Percentiles rank a stretch among this genome's conserved stretches.
phyloP scores from a whole-genome alignment of 352 stramenopile species.

The Phytophthora constricta region DNA sequence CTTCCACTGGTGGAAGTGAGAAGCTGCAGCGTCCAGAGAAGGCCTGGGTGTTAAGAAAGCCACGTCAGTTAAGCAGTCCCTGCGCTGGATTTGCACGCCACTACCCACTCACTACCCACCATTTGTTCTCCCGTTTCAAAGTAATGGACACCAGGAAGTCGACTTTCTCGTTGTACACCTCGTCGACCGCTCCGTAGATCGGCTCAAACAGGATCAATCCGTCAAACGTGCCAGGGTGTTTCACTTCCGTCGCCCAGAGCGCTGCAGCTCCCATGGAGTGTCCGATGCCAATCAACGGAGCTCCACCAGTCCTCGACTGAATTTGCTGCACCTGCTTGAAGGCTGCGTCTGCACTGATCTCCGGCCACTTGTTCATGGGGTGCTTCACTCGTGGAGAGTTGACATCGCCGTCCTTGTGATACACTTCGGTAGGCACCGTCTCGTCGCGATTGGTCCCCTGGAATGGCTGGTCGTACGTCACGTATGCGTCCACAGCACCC shows the following conservation, averaged over 20 bases:
- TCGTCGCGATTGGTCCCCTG: slow-evolving; percentile 38
- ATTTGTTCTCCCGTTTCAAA: slow-evolving; percentile 44
- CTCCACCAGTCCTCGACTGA: background rate
- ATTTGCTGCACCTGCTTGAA: slow-evolving; percentile 28
- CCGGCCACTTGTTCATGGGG: slow-evolving; percentile 35
- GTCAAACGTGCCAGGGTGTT: slow-evolving; percentile 53
- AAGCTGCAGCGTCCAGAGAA: slow-evolving; percentile 24
- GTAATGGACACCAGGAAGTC: slow-evolving; percentile 48
- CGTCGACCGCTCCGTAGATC: slow-evolving; percentile 37
- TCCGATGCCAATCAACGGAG: slow-evolving; percentile 42
- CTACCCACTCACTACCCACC: slow-evolving; percentile 25
- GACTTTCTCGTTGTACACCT: slow-evolving; percentile 17
- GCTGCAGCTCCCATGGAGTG: slow-evolving; percentile 54
- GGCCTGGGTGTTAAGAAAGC: slow-evolving; percentile 17
- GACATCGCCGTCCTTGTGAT: slow-evolving; percentile 26
- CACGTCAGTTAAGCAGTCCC: background rate
- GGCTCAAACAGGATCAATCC: slow-evolving; percentile 55
- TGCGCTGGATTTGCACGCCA: too few relatives aligned
- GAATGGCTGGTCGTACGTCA: slow-evolving; percentile 39
- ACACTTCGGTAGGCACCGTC: slow-evolving; percentile 23
- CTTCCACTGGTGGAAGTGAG: slow-evolving; percentile 38
- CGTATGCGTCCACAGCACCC: slow-evolving; percentile 20
- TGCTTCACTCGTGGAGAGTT: slow-evolving; percentile 29
- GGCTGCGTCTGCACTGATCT: slow-evolving; percentile 20
- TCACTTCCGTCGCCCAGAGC: slow-evolving; percentile 47